Evolutionary conservation across 495 filamentous ascomycete genomes (phyloP), one percentile per base, ranked within the genome.

Genomic region (Aspergillus indologenus): DNA sequence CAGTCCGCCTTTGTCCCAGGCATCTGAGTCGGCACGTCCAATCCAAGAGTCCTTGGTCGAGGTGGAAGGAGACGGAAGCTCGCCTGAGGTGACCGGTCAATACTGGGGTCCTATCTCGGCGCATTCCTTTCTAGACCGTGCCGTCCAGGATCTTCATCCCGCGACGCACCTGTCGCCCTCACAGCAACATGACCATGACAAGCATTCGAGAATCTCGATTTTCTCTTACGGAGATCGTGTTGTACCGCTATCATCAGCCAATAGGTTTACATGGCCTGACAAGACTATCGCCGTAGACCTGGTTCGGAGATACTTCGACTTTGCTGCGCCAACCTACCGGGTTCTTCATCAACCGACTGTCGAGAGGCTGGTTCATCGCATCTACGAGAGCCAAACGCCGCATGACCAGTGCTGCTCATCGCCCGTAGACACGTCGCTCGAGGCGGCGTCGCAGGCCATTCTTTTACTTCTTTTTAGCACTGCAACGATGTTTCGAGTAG

Each of bases 251-350:
- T 57, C 64, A n/a, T 47, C 26, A 12, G 45, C 58, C 23, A 42
- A 53, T 2, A 57, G 65, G 15, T 59, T 71, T 18, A 19, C 54
- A 45, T 71, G 69, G 69, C 70, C 68, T 1, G 50, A 58, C 51
- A 34, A 49, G 22, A 34, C 34, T 15, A 56, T 51, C 0, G 66
- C 65, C 1, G 58, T 63, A 20, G 34, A 31, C n/a, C 51, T 70
- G 42, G 52, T 66, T 6, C 64, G 54, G 51, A 66, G 68, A 19
- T 72, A 72, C 50, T 72, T 72, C 43, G 70, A 72, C 9, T 72
- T 72, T 40, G 68, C 68, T 31, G 64, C 68, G 4, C 70, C 66
- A 20, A 72, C 70, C 0, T 70, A 72, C 47, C 51, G 70, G 12
- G 61, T 66, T 12, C 57, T 71, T 23, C 69, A 71, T 43, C 66